Evolutionary conservation across 768 basidiomycete genomes (phyloP), one percentile per base, ranked within the genome.

Genomic region (Leccinum boreale): DNA sequence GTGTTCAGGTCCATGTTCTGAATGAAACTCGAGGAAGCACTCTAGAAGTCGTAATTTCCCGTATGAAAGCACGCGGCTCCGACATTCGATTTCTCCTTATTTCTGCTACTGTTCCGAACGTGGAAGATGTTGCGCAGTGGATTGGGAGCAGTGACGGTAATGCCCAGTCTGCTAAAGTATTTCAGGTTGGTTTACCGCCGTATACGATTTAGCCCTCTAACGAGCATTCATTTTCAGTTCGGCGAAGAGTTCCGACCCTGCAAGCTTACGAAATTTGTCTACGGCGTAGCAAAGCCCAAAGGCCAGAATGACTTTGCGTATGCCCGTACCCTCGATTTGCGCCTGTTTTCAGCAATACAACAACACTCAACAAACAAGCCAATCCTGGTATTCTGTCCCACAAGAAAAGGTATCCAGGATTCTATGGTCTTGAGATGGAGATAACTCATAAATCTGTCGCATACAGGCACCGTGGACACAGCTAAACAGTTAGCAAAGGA

Each of bases 81-180:
- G 70, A 73, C 2, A 85, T 92, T 24, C 86, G 97, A 7, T 95
- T 98, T 69, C 73, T 97, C 29, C 81, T 97, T 17, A 84, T 98
- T 39, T 96, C 94, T 0, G 96, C 96, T 5, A 98, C 96, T 0
- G 89, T 93, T 12, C 96, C 96, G 0, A 98, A 99, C 64, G 89
- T 94, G 52, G 77, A 84, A 26, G 96, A 99, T 62, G 85, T 99
- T 29, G 93, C 94, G 2, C 72, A 75, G 54, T 99, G 96, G 96
- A 86, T 98, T 48, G 86, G 88, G 45, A 78, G 75, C 51, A 60
- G 67, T 56, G 66, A 66, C 29, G 58, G 66, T 26, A 62, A 52
- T 4, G 66, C 75, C 35, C 62, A 46, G 23, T 75, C 82, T 26
- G 93, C 92, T 1, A 76, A 73, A 52, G 80, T 89, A 23, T 90